Base-by-base conservation (phyloP, 1,284 basidiomycete species). In the Boletus nobilissimus region DNA sequence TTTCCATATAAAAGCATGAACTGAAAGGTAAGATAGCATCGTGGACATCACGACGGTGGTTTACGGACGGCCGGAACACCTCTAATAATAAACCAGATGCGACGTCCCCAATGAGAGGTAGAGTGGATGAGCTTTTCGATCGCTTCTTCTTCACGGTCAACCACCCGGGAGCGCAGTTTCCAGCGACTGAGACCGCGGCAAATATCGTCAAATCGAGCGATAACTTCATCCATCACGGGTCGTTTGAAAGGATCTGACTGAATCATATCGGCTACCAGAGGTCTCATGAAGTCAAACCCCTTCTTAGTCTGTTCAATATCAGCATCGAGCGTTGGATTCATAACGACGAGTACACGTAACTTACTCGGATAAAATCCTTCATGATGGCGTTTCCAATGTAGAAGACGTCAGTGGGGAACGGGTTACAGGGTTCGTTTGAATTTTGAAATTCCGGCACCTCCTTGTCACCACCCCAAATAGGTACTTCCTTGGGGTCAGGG, bases 91-190 rank as follows among this genome's bases (percentile, higher is more conserved):
- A 67, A 72, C 36, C 63, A 29, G 36, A 68, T 39, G 14, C 43
- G 64, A n/a, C 43, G 64, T 48, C 18, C 63, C 67, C 67, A 71
- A 29, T 73, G 71, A 18, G 71, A 70, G 32, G 46, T 40, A 26
- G 13, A 14, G 40, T 32, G 64, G 26, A 32, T 36, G 18, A 43
- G 14, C 29, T n/a, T n/a, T n/a, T 40, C 34, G 14, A 46, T 46
- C 19, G 7, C 19, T 36, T 43, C 26, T 36, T 71, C 70, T 29
- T 46, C 70, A 22, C 5, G 7, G 34, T 66, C 57, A 8, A 71
- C 60, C 24, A 36, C 40, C 22, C 67, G 46, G 10, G 67, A 10
- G 10, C 67, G 67, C 22, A 69, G 16, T 14, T 69, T 69, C 4
- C 67, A 16, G 4, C 48, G 2, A 39, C n/a, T 54, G 3, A 69